Conservation (phyloP, 176 grass and related monocot species). For the Cymbopogon citratus region DNA sequence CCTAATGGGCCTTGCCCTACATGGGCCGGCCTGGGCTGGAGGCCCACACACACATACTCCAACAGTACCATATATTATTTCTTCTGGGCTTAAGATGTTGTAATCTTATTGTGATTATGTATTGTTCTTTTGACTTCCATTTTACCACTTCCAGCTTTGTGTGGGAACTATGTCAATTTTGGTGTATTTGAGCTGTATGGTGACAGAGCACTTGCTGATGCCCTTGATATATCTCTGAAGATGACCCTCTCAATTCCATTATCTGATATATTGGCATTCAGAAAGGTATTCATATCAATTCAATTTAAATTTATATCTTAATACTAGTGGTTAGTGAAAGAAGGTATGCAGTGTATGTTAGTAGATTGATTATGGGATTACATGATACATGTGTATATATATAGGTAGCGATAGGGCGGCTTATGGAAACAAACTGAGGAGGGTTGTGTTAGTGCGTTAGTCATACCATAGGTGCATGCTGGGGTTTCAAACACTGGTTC, state of each 20-base stretch:
- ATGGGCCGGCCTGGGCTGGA: too few species aligned
- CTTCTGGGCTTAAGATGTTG: neutral
- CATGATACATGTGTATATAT: neutral
- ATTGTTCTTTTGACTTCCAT: slow-evolving; percentile 20
- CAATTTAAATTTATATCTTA: slow-evolving; percentile 24
- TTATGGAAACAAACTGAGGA: too few species aligned
- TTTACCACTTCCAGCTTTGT: slow-evolving; percentile 59
- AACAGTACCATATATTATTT: neutral
- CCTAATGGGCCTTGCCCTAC: too few species aligned
- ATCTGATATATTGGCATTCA: slow-evolving; percentile 84
- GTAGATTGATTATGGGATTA: neutral
- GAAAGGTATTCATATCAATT: slow-evolving; percentile 54
- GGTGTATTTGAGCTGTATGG: slow-evolving; percentile 99
- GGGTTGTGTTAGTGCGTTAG: neutral
- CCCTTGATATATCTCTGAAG: slow-evolving; percentile 92
- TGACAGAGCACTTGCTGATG: slow-evolving; percentile 93
- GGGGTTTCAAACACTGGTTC: neutral
- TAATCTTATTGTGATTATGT: slow-evolving; percentile 18
- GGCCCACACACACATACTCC: too few species aligned
- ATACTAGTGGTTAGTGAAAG: neutral
- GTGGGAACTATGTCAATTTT: slow-evolving; percentile 97
- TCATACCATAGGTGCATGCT: neutral
- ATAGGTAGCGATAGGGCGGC: neutral
- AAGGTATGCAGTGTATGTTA: neutral
- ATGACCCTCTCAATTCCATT: slow-evolving; percentile 89